A percentile compares a stretch with the other conserved stretches of the same genome.
Evolutionary conservation across 202 grass and related monocot species (phyloP).

Genomic region (Setaria viridis): DNA sequence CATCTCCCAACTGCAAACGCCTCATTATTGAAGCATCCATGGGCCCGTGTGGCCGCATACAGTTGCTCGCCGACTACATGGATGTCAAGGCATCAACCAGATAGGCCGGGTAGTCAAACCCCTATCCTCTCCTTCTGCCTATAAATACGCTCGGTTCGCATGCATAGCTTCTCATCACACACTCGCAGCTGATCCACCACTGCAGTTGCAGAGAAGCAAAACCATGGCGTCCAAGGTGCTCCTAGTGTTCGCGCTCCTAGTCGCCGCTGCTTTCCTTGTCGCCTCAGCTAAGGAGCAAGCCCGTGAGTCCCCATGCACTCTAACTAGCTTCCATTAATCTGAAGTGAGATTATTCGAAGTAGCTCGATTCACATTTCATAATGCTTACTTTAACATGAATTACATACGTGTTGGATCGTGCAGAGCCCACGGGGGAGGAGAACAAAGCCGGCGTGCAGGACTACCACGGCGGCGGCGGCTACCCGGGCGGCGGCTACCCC

Average conservation of each 20-base stretch:
- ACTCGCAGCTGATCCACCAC: constrained; percentile 8
- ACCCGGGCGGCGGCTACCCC: not conserved
- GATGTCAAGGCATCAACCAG: too few species aligned
- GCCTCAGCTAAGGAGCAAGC: constrained; percentile 50
- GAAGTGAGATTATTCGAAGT: not conserved
- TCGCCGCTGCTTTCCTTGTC: constrained; percentile 54
- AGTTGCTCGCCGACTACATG: too few species aligned
- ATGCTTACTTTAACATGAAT: too few species aligned
- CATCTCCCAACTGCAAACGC: too few species aligned
- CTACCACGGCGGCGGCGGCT: constrained; percentile 31
- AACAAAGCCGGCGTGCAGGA: constrained; percentile 43
- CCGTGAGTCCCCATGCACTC: not conserved
- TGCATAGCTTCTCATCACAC: constrained; percentile 40
- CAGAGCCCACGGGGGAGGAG: constrained; percentile 35
- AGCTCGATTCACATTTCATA: not conserved
- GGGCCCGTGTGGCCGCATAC: too few species aligned
- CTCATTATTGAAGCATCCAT: too few species aligned
- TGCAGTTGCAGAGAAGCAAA: not conserved
- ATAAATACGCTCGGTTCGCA: constrained; percentile 43
- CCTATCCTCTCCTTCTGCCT: not conserved
- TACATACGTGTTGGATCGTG: not conserved
- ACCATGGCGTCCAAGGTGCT: constrained; percentile 56
- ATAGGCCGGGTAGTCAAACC: too few species aligned
- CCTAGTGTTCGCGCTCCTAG: constrained; percentile 52
- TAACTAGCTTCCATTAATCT: not conserved